Base-by-base conservation (phyloP, 345 rosid species). In the Xanthoceras sorbifolium region DNA sequence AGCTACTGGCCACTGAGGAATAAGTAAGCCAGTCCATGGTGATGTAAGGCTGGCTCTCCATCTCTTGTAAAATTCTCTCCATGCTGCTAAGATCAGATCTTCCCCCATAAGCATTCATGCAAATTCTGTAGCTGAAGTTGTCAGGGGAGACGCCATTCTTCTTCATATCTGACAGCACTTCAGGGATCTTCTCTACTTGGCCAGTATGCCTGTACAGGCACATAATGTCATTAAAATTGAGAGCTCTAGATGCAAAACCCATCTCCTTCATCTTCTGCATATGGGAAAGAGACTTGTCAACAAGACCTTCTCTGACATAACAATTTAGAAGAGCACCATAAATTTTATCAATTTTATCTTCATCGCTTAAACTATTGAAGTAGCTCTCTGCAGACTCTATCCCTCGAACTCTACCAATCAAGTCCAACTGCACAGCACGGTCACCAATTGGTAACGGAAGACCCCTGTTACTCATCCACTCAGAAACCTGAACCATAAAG, bases 301-400 rank as follows among this genome's bases (percentile, higher is more conserved):
- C 55, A 44, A 79, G 83, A 63, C 87, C 84, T 57, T 74, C 82
- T 55, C 83, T 73, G 60, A 76, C 85, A 77, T 83, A 87, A 69
- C 90, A 87, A 73, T 78, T 78, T 61, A 87, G 72, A 67, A 85
- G 90, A 76, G 90, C 83, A 44, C 90, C 88, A 72, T 83, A 85
- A 9, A 71, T 54, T 73, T 85, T 78, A 64, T 73, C 82, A 36
- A 25, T 26, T 82, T 78, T 85, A 52, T 82, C 81, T 74, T 74
- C 34, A 9, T 80, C 84, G 23, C 36, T 64, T 70, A 85, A 50
- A 77, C 82, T 78, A 34, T 76, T 69, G 78, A 85, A 83, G 79
- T 78, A 85, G 69, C 38, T 76, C 81, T 85, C 82, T 18, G 86
- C 88, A 29, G 72, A 79, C 66, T 79, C 85, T 10, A 82, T 38